Evolutionary conservation across 768 basidiomycete species (phyloP).

Genomic region (Kwoniella sp.): DNA sequence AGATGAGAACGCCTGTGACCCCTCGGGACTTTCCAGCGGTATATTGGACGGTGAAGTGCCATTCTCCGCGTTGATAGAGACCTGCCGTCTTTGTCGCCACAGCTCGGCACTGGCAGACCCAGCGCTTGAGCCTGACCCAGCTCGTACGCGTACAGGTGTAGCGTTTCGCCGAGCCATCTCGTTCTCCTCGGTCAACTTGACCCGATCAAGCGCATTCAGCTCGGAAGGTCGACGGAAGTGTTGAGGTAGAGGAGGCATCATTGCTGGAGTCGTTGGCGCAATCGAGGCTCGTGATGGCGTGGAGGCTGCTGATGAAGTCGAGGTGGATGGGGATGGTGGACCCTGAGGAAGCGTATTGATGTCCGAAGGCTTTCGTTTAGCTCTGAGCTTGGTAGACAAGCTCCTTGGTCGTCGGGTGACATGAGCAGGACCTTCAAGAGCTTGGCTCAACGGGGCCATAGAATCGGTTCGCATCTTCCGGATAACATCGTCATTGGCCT

Average conservation of each 20-base stretch:
- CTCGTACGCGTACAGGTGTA: constrained; percentile 62
- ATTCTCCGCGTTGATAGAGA: constrained; percentile 19
- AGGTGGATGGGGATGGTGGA: constrained; percentile 88
- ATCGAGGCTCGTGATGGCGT: constrained; percentile 76
- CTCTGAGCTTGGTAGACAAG: constrained; percentile 63
- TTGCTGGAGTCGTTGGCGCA: constrained; percentile 69
- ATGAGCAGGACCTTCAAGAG: constrained; percentile 54
- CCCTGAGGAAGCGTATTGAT: constrained; percentile 54
- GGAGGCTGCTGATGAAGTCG: constrained; percentile 86
- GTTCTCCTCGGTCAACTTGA: constrained; percentile 77
- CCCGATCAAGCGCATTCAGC: constrained; percentile 78
- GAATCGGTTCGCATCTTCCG: constrained; percentile 92
- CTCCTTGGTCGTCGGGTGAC: constrained; percentile 67
- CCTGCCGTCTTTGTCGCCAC: constrained; percentile 44
- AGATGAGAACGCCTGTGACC: background rate
- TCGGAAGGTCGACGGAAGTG: constrained; percentile 80
- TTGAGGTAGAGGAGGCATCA: constrained; percentile 33
- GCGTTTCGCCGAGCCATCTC: constrained; percentile 68
- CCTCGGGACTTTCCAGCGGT: constrained; percentile 36
- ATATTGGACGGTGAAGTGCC: background rate
- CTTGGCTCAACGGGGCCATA: constrained; percentile 74
- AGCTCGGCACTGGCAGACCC: constrained; percentile 43
- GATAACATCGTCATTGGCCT: constrained; percentile 97
- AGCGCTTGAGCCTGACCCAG: constrained; percentile 45
- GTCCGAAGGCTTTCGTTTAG: constrained; percentile 33